These are phyloP conservation scores for Leucogyrophana mollusca DNA, from an alignment of 768 basidiomycete species.

Conservation along the genomic window DNA sequence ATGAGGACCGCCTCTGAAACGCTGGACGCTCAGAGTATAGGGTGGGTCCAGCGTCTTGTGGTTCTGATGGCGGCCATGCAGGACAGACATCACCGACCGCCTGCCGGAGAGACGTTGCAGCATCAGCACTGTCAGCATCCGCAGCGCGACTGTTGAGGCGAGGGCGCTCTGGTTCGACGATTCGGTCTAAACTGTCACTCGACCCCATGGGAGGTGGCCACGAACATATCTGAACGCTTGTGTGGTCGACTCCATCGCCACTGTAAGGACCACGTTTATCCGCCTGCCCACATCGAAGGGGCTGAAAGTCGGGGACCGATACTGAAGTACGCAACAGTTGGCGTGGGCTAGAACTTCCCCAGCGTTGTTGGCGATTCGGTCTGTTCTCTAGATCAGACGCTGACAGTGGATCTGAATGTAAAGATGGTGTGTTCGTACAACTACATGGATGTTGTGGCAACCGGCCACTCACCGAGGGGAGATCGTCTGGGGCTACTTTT, in stretches of 20 bases:
- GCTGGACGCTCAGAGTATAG: background rate
- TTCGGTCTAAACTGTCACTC: constrained; percentile 1
- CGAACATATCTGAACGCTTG: constrained; percentile 8
- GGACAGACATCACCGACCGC: constrained; percentile 6
- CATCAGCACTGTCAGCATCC: too few relatives aligned
- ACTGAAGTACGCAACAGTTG: constrained; percentile 7
- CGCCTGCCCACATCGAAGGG: constrained; percentile 8
- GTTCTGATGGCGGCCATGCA: constrained; percentile 8
- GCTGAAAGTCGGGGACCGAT: constrained; percentile 14
- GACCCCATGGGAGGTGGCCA: constrained; percentile 20
- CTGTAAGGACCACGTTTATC: constrained; percentile 6
- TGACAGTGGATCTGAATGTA: constrained; percentile 25
- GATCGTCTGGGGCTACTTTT: constrained; percentile 10
- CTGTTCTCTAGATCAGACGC: constrained; percentile 18
- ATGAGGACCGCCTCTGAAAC: constrained; percentile 11
- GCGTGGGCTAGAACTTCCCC: constrained; percentile 7
- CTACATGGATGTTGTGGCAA: background rate
- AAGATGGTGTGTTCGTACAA: constrained; percentile 4
- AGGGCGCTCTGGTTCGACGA: constrained; percentile 5
- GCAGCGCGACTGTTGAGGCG: constrained; percentile 5
- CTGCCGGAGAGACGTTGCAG: background rate
- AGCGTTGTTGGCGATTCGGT: constrained; percentile 3
- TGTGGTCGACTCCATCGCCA: constrained; percentile 7
- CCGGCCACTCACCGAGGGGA: constrained; percentile 26
- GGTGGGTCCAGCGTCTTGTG: background rate